Evolutionary conservation across 2,329 filamentous ascomycete genomes (phyloP).

Genomic region (Apiospora rasikravindrae): DNA sequence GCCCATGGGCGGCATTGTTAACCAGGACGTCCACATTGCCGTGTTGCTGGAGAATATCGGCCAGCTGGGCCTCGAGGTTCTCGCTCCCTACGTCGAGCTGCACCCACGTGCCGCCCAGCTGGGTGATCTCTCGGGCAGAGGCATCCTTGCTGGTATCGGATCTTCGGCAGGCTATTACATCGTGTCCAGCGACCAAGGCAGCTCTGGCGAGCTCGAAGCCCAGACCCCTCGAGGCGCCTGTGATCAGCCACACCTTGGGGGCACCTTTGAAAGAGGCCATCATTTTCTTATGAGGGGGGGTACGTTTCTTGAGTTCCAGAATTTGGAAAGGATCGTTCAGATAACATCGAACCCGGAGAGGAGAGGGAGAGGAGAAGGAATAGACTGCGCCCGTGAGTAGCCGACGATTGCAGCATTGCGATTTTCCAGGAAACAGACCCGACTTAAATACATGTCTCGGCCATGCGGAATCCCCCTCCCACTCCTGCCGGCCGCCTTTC

Average conservation of each 20-base stretch:
- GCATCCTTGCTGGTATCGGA: slow-evolving; percentile 6
- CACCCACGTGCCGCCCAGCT: slow-evolving; percentile 33
- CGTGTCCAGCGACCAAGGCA: slow-evolving; percentile 32
- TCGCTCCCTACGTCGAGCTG: slow-evolving; percentile 31
- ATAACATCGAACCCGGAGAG: background rate
- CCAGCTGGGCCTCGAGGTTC: slow-evolving; percentile 30
- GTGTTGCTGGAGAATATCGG: slow-evolving; percentile 27
- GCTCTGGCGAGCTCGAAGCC: slow-evolving; percentile 32
- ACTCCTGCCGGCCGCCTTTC: background rate
- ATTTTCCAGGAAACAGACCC: background rate
- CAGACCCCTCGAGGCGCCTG: slow-evolving; percentile 33
- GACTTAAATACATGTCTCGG: background rate
- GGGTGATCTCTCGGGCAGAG: slow-evolving; percentile 30
- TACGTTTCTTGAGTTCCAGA: too few relatives aligned
- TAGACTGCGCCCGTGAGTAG: background rate
- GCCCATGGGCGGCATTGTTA: slow-evolving; percentile 33
- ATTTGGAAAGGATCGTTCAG: too few relatives aligned
- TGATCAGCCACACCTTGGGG: slow-evolving; percentile 33
- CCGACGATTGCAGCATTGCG: too few relatives aligned
- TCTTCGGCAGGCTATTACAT: slow-evolving; percentile 31
- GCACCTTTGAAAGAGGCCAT: background rate
- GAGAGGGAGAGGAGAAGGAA: too few relatives aligned
- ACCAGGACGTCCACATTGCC: slow-evolving; percentile 33
- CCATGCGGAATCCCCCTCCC: background rate
- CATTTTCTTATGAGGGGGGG: too few relatives aligned